phyloP scores from a whole-genome alignment of 2,329 filamentous ascomycete genomes.

The Fusarium foetens region DNA sequence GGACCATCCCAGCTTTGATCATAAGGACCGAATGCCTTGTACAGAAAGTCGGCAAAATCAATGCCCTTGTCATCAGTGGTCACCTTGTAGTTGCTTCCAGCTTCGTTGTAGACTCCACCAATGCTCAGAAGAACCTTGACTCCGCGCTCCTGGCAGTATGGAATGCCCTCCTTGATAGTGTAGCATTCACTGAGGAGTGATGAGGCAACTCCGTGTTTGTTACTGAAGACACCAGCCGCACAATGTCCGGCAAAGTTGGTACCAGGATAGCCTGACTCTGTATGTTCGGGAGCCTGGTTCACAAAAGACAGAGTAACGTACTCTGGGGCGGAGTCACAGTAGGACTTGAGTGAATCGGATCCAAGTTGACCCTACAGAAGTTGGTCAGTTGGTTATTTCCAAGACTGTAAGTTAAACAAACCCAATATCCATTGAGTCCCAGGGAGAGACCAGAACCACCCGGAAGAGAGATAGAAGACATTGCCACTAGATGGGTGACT shows the following conservation, averaged over 20 bases:
- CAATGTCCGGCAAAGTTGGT: constrained; percentile 56
- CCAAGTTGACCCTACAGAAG: constrained; percentile 50
- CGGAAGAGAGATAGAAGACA: constrained; percentile 37
- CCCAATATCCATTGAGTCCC: constrained; percentile 56
- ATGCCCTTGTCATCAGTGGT: constrained; percentile 45
- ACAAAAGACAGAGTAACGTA: constrained; percentile 54
- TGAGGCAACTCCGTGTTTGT: constrained; percentile 40
- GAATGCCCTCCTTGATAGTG: constrained; percentile 52
- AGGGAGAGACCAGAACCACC: constrained; percentile 25
- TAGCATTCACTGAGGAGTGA: constrained; percentile 51
- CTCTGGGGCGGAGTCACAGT: constrained; percentile 52
- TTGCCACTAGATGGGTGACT: constrained; percentile 30
- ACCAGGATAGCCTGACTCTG: constrained; percentile 49
- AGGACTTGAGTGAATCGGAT: constrained; percentile 46
- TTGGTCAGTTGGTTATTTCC: neutral
- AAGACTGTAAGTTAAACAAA: constrained; percentile 27
- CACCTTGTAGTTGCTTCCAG: constrained; percentile 49
- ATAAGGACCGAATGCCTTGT: constrained; percentile 53
- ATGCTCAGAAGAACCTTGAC: constrained; percentile 58
- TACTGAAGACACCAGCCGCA: constrained; percentile 42
- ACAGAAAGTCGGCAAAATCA: constrained; percentile 53
- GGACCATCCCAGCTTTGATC: constrained; percentile 47
- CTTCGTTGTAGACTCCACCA: constrained; percentile 48
- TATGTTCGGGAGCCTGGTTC: constrained; percentile 52
- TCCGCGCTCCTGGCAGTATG: constrained; percentile 54